Percentiles rank a stretch among this genome's conserved stretches.
phyloP scores from a whole-genome alignment of 805 yeast species.

The Cyberlindnera nakhonratchasimensis region DNA sequence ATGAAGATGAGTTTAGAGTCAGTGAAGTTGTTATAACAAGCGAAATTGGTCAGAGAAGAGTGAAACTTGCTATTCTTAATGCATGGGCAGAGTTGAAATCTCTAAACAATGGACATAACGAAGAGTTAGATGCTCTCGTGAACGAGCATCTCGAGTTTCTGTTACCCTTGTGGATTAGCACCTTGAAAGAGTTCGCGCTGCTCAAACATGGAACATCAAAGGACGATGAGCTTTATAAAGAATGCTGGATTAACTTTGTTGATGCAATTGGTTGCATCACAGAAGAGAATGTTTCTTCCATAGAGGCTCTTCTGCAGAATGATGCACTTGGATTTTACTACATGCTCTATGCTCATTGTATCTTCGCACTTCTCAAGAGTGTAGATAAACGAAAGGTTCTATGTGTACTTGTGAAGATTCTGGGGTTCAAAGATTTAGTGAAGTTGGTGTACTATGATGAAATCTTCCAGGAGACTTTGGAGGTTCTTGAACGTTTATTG shows the following conservation, averaged over 20 bases:
- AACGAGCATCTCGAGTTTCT: constrained; percentile 56
- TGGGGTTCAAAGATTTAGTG: constrained; percentile 54
- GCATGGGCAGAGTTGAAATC: constrained; percentile 69
- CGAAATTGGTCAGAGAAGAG: constrained; percentile 39
- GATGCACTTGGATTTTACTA: constrained; percentile 68
- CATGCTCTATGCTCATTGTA: constrained; percentile 77
- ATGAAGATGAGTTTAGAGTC: constrained; percentile 39
- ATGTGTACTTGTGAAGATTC: constrained; percentile 51
- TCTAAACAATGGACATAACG: constrained; percentile 26
- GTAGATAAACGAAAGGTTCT: constrained; percentile 35
- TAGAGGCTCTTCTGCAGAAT: constrained; percentile 47
- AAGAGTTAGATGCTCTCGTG: constrained; percentile 46
- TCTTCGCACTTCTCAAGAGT: constrained; percentile 61
- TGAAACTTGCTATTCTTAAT: constrained; percentile 58
- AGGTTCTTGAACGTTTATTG: constrained; percentile 68
- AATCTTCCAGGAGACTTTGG: constrained; percentile 72
- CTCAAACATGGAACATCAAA: constrained; percentile 39
- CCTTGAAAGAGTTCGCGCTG: constrained; percentile 70
- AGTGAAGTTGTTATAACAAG: constrained; percentile 53
- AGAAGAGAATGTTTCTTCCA: constrained; percentile 43
- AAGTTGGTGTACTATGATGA: constrained; percentile 59
- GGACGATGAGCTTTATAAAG: constrained; percentile 45
- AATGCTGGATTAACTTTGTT: constrained; percentile 73
- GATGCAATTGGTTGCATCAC: constrained; percentile 69
- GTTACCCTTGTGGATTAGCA: constrained; percentile 75